phyloP scores from a whole-genome alignment of 2,329 filamentous ascomycete species.

The Epicoccum sorghinum region DNA sequence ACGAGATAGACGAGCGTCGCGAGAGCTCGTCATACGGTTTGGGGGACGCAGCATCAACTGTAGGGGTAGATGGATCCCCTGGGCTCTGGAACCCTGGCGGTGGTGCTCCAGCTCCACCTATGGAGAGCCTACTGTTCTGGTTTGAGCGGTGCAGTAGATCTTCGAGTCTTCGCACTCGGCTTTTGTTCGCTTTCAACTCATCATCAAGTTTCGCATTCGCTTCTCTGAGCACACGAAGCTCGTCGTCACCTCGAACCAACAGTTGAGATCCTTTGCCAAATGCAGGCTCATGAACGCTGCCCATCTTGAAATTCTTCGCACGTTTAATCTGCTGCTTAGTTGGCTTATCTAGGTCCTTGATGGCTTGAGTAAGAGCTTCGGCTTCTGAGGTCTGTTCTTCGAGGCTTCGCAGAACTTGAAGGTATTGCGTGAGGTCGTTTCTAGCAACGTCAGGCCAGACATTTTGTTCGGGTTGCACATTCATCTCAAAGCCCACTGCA shows the following conservation, averaged over 20 bases:
- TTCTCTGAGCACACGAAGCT: constrained; percentile 63
- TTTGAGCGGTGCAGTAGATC: constrained; percentile 87
- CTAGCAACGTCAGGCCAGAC: constrained; percentile 80
- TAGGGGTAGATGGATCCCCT: constrained; percentile 46
- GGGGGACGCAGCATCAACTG: constrained; percentile 43
- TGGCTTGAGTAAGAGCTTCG: constrained; percentile 74
- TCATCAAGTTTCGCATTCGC: constrained; percentile 63
- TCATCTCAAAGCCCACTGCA: constrained; percentile 82
- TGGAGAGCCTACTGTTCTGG: constrained; percentile 60
- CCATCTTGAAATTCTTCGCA: constrained; percentile 93
- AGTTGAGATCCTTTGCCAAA: constrained; percentile 82
- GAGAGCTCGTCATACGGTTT: constrained; percentile 55
- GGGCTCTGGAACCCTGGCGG: constrained; percentile 42
- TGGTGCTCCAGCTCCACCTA: constrained; percentile 57
- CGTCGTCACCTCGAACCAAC: constrained; percentile 84
- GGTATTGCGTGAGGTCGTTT: constrained; percentile 76
- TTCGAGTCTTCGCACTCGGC: constrained; percentile 87
- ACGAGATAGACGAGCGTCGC: constrained; percentile 65
- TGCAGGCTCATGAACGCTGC: constrained; percentile 88
- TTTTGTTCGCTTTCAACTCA: constrained; percentile 85
- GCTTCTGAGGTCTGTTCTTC: constrained; percentile 70
- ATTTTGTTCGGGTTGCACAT: constrained; percentile 77
- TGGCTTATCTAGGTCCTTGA: constrained; percentile 79
- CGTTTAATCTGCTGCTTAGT: constrained; percentile 86
- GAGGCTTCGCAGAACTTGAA: constrained; percentile 68